phyloP scores from a whole-genome alignment of 257 asterid species.

The Solanum boliviense region DNA sequence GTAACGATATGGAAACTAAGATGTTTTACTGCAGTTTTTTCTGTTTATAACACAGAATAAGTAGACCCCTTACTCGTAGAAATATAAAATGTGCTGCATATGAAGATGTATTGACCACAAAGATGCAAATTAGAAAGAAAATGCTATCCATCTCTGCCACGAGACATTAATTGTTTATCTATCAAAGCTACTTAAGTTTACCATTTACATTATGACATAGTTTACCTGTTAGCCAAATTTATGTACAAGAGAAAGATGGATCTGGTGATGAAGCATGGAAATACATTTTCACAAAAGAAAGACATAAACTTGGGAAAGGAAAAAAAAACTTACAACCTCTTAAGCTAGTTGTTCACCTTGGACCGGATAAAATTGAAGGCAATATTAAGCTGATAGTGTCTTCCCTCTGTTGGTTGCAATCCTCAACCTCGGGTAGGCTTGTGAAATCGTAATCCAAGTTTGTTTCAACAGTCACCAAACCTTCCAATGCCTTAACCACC shows the following conservation, averaged over 20 bases:
- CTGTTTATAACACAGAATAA: neutral
- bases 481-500: slow-evolving; percentile 18
- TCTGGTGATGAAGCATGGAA: neutral
- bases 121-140: neutral
- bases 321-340: neutral
- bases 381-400: neutral
- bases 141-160: neutral
- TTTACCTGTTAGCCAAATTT: neutral
- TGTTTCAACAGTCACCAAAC: neutral
- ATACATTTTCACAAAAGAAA: too few relatives aligned
- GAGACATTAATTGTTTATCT: neutral
- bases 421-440: neutral
- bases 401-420: neutral
- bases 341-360: neutral
- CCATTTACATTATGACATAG: neutral
- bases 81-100: neutral
- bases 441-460: neutral
- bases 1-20: neutral
- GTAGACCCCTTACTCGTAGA: neutral
- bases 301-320: neutral
- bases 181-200: neutral
- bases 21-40: neutral
- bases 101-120: neutral
- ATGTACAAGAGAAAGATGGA: neutral
- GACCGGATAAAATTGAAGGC: slow-evolving; percentile 1